Evolutionary conservation across 192 early-diverging fungal genomes (phyloP).

Genomic region (Umbelopsis sp.): DNA sequence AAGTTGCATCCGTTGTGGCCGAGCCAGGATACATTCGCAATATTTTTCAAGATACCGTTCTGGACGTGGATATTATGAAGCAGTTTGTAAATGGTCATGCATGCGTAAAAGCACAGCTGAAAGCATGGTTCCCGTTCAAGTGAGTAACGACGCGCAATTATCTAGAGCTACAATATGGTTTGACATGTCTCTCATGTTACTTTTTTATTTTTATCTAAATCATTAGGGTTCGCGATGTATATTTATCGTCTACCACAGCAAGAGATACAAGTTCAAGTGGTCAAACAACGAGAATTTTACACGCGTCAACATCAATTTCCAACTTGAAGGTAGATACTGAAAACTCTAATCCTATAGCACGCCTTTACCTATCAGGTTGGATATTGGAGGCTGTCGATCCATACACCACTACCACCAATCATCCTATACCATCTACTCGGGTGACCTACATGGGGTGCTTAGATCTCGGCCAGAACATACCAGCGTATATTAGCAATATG

Average conservation of each 20-base stretch:
- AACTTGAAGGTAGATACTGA: slow-evolving; percentile 15
- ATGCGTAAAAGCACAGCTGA: slow-evolving; percentile 41
- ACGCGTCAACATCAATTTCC: slow-evolving; percentile 30
- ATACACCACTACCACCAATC: slow-evolving; percentile 51
- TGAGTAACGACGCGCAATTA: slow-evolving; percentile 16
- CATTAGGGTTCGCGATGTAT: slow-evolving; percentile 45
- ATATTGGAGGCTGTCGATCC: slow-evolving; percentile 56
- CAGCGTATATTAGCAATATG: slow-evolving; percentile 48
- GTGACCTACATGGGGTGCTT: slow-evolving; percentile 49
- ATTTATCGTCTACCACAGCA: slow-evolving; percentile 38
- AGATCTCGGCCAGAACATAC: slow-evolving; percentile 49
- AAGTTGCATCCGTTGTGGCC: slow-evolving; percentile 48
- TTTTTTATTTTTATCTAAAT: not conserved
- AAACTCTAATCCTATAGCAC: slow-evolving; percentile 28
- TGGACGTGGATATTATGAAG: slow-evolving; percentile 36
- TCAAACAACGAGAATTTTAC: slow-evolving; percentile 26
- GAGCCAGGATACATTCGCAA: slow-evolving; percentile 37
- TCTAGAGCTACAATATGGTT: no score
- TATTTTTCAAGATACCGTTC: slow-evolving; percentile 42
- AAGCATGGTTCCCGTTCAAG: slow-evolving; percentile 53
- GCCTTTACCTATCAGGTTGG: slow-evolving; percentile 50
- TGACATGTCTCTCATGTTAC: not conserved
- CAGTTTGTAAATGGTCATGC: slow-evolving; percentile 43
- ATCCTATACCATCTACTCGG: slow-evolving; percentile 54
- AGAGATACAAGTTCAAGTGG: slow-evolving; percentile 14